Conservation (phyloP, 208 protist species). For the Acanthamoeba sp. region DNA sequence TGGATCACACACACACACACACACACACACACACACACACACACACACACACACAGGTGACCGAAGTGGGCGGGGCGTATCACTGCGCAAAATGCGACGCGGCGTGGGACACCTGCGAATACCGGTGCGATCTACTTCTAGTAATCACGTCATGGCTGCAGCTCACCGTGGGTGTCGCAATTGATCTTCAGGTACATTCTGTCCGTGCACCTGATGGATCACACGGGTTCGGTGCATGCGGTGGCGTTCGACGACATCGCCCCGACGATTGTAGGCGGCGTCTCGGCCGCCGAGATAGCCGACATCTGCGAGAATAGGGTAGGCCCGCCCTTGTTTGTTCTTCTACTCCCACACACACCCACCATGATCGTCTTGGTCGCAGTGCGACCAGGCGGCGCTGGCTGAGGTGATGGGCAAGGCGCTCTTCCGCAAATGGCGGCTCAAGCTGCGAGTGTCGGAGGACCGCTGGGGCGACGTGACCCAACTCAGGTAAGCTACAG, state of each 20-base stretch:
- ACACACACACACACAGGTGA: too few relatives aligned
- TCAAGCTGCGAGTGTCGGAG: not conserved
- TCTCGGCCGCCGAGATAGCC: not conserved
- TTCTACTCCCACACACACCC: too few relatives aligned
- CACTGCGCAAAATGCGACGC: constrained; percentile 21
- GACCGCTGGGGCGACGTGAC: not conserved
- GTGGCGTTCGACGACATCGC: constrained; percentile 73
- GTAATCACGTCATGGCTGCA: too few relatives aligned
- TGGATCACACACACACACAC: too few relatives aligned
- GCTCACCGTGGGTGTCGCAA: too few relatives aligned
- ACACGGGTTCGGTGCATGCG: constrained; percentile 33
- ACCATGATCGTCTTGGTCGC: too few relatives aligned
- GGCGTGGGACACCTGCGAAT: not conserved
- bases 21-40: too few relatives aligned
- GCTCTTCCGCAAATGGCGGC: not conserved
- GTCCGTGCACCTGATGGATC: constrained; percentile 9
- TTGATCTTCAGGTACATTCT: constrained; percentile 72
- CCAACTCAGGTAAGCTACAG: not conserved
- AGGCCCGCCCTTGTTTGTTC: too few relatives aligned
- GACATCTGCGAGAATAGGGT: not conserved
- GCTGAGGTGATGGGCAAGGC: not conserved
- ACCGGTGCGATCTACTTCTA: not conserved
- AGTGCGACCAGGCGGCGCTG: not conserved
- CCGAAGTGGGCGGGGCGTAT: not conserved
- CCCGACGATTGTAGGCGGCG: constrained; percentile 26